Conservation (phyloP, 139 green algal species). For the Chlorella sp. region DNA sequence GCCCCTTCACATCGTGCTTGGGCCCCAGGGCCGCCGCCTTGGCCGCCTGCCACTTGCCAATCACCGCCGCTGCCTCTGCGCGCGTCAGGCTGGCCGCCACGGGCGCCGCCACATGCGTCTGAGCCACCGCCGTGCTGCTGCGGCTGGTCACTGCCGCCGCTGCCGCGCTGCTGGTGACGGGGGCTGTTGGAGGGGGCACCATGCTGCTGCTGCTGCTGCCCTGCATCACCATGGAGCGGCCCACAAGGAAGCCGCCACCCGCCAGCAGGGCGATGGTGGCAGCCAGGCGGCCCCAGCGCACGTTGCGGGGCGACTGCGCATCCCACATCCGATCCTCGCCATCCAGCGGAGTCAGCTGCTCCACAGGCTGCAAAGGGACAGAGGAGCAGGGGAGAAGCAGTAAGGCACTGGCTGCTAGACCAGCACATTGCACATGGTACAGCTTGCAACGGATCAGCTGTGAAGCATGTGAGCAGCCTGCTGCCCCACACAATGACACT, state of each 20-base stretch:
- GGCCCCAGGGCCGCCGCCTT: constrained; percentile 28
- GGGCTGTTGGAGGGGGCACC: not conserved
- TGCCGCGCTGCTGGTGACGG: not conserved
- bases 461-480: too few relatives aligned
- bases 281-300: constrained; percentile 40
- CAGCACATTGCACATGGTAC: too few relatives aligned
- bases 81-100: not conserved
- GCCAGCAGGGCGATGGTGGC: constrained; percentile 20
- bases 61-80: constrained; percentile 6
- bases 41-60: constrained; percentile 8
- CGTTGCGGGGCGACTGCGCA: not conserved
- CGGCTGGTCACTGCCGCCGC: not conserved
- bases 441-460: too few relatives aligned
- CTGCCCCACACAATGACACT: too few relatives aligned
- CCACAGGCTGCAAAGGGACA: constrained; percentile 2
- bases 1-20: constrained; percentile 3
- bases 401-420: too few relatives aligned
- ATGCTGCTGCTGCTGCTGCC: not conserved
- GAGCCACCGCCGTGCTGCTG: not conserved
- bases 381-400: not conserved
- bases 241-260: constrained; percentile 10
- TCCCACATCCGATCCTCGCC: constrained; percentile 42
- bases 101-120: not conserved
- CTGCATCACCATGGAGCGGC: constrained; percentile 4
- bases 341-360: constrained; percentile 25